Evolutionary conservation across 257 asterid species (phyloP), one percentile per base, ranked within the genome.

Genomic region (Nicotiana benthamiana): DNA sequence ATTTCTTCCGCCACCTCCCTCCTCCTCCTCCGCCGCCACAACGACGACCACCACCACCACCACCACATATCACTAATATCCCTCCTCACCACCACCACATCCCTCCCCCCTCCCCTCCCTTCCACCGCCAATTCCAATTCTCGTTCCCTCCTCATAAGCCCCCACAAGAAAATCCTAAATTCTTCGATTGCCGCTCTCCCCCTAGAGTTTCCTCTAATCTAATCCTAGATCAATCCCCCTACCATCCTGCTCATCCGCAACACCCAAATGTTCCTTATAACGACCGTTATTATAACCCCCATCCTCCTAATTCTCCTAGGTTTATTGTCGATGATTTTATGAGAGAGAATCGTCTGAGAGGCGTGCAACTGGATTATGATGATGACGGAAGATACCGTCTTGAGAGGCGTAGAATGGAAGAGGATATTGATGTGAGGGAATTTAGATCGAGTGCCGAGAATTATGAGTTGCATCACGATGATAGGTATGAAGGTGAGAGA

Each of bases 401-500:
- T 63, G 65, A 59, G 17, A 53, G 46, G 22, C 52, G 65, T 10
- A 62, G 51, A 28, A 51, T 65, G 12, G 59, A 36, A 28, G 76
- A 77, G 75, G 54, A 81, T 79, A 63, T 75, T 63, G 80, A 27
- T 56, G 10, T 32, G 11, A 75, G 60, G 76, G 62, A 76, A 43
- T 70, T 70, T 40, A 68, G 60, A 17, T 26, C 57, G 83, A 65
- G 46, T 75, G 36, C 46, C 16, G 83, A 75, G 80, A 77, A 84
- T 63, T 83, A 74, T 74, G 86, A 80, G 28, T 17, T 82, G 24
- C 84, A 67, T 66, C 84, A 67, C 62, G 51, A 43, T 46, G 83
- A 83, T 79, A 75, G 54, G 61, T 86, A 61, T 54, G 83, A 30
- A 79, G 89, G 72, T 75, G 77, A 84, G 84, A 90, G 88, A 79